phyloP scores from a whole-genome alignment of 176 grass and related monocot species.

The Neostapfia colusana region DNA sequence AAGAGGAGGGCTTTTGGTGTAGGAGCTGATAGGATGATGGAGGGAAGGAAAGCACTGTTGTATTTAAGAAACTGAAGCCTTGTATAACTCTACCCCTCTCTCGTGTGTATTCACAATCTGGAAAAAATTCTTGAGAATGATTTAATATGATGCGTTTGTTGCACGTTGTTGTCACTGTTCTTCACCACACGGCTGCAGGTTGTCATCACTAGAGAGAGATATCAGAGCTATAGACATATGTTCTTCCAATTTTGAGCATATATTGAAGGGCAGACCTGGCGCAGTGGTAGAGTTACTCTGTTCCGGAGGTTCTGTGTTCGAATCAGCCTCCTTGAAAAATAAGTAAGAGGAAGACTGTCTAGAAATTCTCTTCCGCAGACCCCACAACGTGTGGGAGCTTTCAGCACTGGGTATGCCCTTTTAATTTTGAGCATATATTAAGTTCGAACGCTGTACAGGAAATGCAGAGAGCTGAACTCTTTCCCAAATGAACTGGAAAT shows the following conservation, averaged over 20 bases:
- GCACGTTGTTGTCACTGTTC: background rate
- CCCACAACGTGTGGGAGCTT: no score
- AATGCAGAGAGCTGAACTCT: background rate
- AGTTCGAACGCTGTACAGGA: background rate
- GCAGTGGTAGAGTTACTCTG: no score
- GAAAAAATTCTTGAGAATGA: constrained; percentile 34
- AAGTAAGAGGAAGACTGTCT: no score
- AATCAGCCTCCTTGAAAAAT: background rate
- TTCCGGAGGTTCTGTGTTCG: no score
- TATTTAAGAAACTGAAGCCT: constrained; percentile 29
- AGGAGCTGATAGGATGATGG: constrained; percentile 32
- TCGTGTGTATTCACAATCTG: constrained; percentile 37
- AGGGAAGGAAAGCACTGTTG: constrained; percentile 38
- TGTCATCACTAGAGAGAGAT: background rate
- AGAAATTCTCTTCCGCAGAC: no score
- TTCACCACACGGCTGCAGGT: background rate
- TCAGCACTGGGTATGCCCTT: no score
- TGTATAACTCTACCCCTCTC: constrained; percentile 36
- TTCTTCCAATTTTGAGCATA: background rate
- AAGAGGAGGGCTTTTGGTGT: constrained; percentile 33
- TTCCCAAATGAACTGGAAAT: background rate
- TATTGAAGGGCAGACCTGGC: no score
- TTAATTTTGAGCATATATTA: background rate
- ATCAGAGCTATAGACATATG: background rate
- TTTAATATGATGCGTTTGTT: constrained; percentile 13